A percentile compares a stretch with the other conserved stretches of the same genome.
Conservation (phyloP, 1,284 basidiomycete species). For the Dichomitus squalens region DNA sequence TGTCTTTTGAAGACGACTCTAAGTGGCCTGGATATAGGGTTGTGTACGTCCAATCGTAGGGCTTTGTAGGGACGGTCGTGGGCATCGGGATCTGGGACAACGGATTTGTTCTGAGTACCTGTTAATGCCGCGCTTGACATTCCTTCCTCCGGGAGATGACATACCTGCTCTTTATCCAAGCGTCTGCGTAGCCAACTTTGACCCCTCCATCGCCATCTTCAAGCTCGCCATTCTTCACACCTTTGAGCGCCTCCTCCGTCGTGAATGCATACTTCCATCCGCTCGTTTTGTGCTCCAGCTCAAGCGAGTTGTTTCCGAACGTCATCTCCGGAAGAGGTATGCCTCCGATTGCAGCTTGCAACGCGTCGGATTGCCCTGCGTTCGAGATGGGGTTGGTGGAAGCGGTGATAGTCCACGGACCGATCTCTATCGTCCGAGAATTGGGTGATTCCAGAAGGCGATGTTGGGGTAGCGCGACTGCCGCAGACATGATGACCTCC, state of each 20-base stretch:
- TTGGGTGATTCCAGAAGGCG: conserved; percentile 65
- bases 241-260: conserved; percentile 69
- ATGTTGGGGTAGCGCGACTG: conserved; percentile 58
- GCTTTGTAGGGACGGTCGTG: conserved; percentile 75
- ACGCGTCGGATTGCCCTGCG: conserved; percentile 69
- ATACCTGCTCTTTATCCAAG: conserved; percentile 90
- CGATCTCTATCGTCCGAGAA: conserved; percentile 64
- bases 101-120: conserved; percentile 56
- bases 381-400: conserved; percentile 77
- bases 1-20: conserved; percentile 20
- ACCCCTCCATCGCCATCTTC: conserved; percentile 84
- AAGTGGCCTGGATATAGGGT: conserved; percentile 80
- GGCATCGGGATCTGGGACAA: conserved; percentile 70
- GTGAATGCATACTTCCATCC: conserved; percentile 74
- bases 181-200: conserved; percentile 92
- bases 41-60: conserved; percentile 99
- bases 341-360: conserved; percentile 59
- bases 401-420: conserved; percentile 66
- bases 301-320: conserved; percentile 86
- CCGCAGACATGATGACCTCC: conserved; percentile 39
- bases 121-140: conserved; percentile 3
- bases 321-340: conserved; percentile 97
- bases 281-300: conserved; percentile 61
- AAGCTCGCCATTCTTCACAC: conserved; percentile 79
- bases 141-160: background rate